phyloP scores from a whole-genome alignment of 768 basidiomycete genomes.

The Amanita thiersii region DNA sequence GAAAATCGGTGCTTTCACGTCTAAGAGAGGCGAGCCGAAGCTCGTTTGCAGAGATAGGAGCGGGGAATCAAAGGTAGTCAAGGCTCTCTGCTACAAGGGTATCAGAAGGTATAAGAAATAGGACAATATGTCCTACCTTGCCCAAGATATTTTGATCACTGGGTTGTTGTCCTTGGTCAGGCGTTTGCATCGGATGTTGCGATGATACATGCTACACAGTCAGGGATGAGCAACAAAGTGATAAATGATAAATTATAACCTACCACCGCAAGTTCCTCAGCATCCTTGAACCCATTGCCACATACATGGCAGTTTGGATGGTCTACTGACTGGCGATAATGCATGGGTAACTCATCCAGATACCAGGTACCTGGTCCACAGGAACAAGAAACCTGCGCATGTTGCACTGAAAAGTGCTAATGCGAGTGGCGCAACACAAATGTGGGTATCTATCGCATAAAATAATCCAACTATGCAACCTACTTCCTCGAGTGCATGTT shows the following conservation, averaged over 20 bases:
- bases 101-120: neutral
- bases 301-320: conserved; percentile 41
- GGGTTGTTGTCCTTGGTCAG: neutral
- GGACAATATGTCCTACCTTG: too few species aligned
- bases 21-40: conserved; percentile 23
- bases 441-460: conserved; percentile 1
- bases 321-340: too few species aligned
- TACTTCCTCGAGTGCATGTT: conserved; percentile 25
- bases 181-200: conserved; percentile 7
- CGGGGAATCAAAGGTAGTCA: conserved; percentile 19
- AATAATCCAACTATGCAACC: conserved; percentile 7
- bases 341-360: conserved; percentile 27
- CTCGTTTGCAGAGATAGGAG: conserved; percentile 19
- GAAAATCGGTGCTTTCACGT: conserved; percentile 24
- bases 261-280: conserved; percentile 28
- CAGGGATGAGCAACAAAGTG: neutral
- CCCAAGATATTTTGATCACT: too few species aligned
- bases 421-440: neutral
- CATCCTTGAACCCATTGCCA: conserved; percentile 30
- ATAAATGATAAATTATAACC: conserved; percentile 5
- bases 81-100: conserved; percentile 15
- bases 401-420: conserved; percentile 26
- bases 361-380: conserved; percentile 23
- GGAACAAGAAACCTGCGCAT: conserved; percentile 19
- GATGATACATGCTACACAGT: conserved; percentile 13